These are phyloP conservation scores for Kwoniella europaea DNA, from an alignment of 768 basidiomycete genomes.

Conservation along the genomic window DNA sequence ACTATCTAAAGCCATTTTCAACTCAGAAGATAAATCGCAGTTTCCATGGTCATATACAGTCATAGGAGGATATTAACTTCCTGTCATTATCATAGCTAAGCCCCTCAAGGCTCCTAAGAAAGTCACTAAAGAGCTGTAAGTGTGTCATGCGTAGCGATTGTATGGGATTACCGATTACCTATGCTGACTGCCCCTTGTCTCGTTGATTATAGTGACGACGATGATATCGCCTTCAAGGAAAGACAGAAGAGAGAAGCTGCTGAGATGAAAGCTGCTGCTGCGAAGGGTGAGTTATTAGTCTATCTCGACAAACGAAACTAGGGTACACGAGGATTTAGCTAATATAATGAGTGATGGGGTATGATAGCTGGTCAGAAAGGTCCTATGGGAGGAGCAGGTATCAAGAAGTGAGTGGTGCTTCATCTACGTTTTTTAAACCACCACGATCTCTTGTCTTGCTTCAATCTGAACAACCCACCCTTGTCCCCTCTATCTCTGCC, in stretches of 20 bases:
- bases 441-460: no score
- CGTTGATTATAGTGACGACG: slow-evolving; percentile 37
- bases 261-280: slow-evolving; percentile 36
- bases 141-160: not conserved
- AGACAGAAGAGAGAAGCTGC: slow-evolving; percentile 44
- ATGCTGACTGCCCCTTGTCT: not conserved
- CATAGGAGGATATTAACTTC: not conserved
- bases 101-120: slow-evolving; percentile 53
- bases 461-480: no score
- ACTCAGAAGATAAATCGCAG: no score
- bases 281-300: slow-evolving; percentile 33
- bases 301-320: no score
- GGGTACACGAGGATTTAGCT: no score
- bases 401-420: slow-evolving; percentile 48
- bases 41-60: no score
- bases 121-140: slow-evolving; percentile 46
- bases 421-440: no score
- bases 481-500: not conserved
- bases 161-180: not conserved
- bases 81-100: slow-evolving; percentile 24
- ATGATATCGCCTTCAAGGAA: slow-evolving; percentile 49
- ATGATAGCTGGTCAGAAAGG: slow-evolving; percentile 37
- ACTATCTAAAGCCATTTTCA: no score
- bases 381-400: slow-evolving; percentile 49
- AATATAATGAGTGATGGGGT: not conserved